Conservation (phyloP, 306 rosid genomes). For the Cucurbita argyrosperma region DNA sequence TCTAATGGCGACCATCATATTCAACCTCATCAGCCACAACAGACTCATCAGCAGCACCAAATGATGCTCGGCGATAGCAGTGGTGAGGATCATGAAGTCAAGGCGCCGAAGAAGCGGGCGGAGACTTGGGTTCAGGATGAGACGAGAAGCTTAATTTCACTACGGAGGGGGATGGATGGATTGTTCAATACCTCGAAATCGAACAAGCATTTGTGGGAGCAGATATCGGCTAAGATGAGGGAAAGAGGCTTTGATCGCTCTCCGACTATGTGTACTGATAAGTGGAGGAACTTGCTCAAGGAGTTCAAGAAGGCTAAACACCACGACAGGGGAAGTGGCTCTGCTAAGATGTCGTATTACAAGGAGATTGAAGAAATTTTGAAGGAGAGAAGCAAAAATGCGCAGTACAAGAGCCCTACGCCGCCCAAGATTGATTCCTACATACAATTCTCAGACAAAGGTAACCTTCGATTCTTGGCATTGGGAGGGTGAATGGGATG, state of each 20-base stretch:
- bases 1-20: constrained; percentile 27
- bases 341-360: constrained; percentile 78
- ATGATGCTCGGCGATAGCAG: constrained; percentile 69
- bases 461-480: constrained; percentile 13
- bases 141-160: constrained; percentile 54
- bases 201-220: constrained; percentile 89
- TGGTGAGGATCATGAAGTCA: constrained; percentile 79
- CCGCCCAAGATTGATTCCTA: constrained; percentile 66
- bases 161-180: constrained; percentile 66
- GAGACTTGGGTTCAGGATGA: constrained; percentile 98
- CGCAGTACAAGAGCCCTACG: constrained; percentile 42
- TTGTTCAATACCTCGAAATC: constrained; percentile 78
- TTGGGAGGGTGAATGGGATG: not conserved
- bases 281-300: constrained; percentile 87
- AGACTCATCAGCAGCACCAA: constrained; percentile 15
- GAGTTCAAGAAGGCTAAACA: constrained; percentile 94
- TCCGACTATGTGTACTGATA: constrained; percentile 93
- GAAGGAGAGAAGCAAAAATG: constrained; percentile 49
- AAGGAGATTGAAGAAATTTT: constrained; percentile 87
- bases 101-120: constrained; percentile 86
- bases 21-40: constrained; percentile 18
- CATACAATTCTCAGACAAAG: constrained; percentile 75
- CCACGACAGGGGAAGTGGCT: constrained; percentile 54
- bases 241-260: constrained; percentile 86
- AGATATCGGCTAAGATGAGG: constrained; percentile 77